These are phyloP conservation scores for barrel medic (Medicago truncatula) DNA, from an alignment of 306 rosid genomes.

Conservation along the genomic window DNA sequence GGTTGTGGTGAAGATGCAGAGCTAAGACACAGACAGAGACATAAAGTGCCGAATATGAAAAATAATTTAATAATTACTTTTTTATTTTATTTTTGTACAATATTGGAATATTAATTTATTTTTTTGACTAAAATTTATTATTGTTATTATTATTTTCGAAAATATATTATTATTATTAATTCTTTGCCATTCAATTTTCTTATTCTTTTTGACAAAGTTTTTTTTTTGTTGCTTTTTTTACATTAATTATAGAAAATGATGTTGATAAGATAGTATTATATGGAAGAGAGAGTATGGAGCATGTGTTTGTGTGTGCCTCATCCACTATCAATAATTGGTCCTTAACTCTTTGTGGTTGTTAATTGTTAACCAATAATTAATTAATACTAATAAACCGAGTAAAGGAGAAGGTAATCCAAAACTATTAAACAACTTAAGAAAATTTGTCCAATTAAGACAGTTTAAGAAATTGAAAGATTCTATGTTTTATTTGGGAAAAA, in stretches of 20 bases:
- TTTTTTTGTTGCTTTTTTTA: not conserved
- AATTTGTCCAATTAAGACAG: not conserved
- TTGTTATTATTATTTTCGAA: too few species aligned
- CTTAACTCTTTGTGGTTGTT: slow-evolving; percentile 7
- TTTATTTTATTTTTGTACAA: too few species aligned
- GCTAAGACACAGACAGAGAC: slow-evolving; percentile 36
- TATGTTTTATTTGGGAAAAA: too few species aligned
- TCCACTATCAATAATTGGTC: slow-evolving; percentile 32
- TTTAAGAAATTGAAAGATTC: not conserved
- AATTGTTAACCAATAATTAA: not conserved
- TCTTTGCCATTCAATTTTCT: not conserved
- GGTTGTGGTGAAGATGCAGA: slow-evolving; percentile 43
- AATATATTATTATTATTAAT: too few species aligned
- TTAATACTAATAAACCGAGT: not conserved
- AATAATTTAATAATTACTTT: not conserved
- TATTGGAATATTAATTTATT: too few species aligned
- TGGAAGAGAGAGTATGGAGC: slow-evolving; percentile 22
- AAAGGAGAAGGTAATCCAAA: slow-evolving; percentile 1
- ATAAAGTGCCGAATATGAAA: slow-evolving; percentile 28
- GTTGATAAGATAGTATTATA: slow-evolving; percentile 38
- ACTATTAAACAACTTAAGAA: not conserved
- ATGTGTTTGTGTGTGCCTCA: not conserved
- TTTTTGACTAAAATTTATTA: too few species aligned
- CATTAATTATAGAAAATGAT: not conserved
- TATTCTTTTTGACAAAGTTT: not conserved